These are phyloP conservation scores for Zoysia pacifica DNA, from an alignment of 176 grass and related monocot species.

Conservation along the genomic window DNA sequence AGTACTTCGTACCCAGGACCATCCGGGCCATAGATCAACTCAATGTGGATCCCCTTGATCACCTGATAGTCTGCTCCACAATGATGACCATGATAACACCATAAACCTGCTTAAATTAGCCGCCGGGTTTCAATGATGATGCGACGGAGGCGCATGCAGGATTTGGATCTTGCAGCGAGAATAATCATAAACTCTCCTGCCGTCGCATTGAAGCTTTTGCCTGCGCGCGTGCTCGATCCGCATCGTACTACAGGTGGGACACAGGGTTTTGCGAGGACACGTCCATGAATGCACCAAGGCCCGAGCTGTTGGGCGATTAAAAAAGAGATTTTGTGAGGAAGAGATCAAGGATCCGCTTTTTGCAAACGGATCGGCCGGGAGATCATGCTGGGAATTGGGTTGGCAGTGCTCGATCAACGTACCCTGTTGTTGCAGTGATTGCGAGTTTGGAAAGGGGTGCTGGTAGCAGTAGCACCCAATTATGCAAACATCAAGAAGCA, in stretches of 20 bases:
- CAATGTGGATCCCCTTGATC: neutral
- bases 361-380: constrained; percentile 14
- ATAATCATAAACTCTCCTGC: constrained; percentile 46
- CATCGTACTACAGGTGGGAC: constrained; percentile 2
- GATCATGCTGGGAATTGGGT: neutral
- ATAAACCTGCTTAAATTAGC: neutral
- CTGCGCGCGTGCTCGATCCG: neutral
- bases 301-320: constrained; percentile 21
- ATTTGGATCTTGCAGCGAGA: constrained; percentile 45
- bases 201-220: constrained; percentile 35
- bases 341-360: constrained; percentile 24
- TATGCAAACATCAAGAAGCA: too few relatives aligned
- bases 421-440: neutral
- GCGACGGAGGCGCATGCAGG: neutral
- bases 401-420: neutral
- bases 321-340: neutral
- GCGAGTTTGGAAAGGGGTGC: neutral
- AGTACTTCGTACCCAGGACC: too few relatives aligned
- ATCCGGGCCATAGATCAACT: neutral
- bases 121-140: constrained; percentile 44
- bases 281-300: constrained; percentile 35
- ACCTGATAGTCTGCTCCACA: neutral
- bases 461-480: neutral
- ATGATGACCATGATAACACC: neutral
- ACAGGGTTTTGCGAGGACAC: constrained; percentile 13